Conservation (phyloP, 1,284 basidiomycete species). For the Rhodotorula sp. region DNA sequence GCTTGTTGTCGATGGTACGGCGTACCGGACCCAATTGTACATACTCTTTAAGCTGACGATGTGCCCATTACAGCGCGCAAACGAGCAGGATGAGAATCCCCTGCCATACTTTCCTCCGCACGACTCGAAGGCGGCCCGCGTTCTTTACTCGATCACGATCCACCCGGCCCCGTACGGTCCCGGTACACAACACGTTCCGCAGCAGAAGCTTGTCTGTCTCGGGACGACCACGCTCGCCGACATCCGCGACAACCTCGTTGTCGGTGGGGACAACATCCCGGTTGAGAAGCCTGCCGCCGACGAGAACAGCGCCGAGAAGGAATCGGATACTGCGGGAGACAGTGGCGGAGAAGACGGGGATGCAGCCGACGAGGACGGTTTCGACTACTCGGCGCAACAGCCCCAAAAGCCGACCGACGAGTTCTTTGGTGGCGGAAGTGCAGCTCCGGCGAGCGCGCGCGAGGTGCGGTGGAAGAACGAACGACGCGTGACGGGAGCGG, state of each 20-base stretch:
- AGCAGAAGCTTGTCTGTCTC: slow-evolving; percentile 14
- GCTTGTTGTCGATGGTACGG: slow-evolving; percentile 3
- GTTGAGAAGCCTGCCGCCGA: neutral
- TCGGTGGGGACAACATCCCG: slow-evolving; percentile 22
- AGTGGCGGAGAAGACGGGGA: neutral
- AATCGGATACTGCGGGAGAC: neutral
- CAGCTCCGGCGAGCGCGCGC: neutral
- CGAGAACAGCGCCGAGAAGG: neutral
- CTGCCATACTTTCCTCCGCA: neutral
- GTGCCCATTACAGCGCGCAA: neutral
- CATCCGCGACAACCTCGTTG: slow-evolving; percentile 9
- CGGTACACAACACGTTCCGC: too few relatives aligned
- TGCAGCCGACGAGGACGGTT: neutral
- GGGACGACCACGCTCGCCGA: slow-evolving; percentile 26
- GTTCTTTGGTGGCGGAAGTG: slow-evolving; percentile 2
- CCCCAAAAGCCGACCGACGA: neutral
- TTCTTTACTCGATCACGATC: slow-evolving; percentile 14
- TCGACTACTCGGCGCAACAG: neutral
- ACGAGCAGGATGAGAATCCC: neutral
- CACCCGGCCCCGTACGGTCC: slow-evolving; percentile 1
- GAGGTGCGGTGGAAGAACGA: slow-evolving; percentile 7
- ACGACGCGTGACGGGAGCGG: slow-evolving; percentile 7
- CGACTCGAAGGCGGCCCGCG: neutral
- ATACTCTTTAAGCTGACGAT: accelerated
- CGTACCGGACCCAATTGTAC: too few relatives aligned